Evolutionary conservation across 164 flowering plant species (phyloP).

Genomic region (Vitis labrusca): DNA sequence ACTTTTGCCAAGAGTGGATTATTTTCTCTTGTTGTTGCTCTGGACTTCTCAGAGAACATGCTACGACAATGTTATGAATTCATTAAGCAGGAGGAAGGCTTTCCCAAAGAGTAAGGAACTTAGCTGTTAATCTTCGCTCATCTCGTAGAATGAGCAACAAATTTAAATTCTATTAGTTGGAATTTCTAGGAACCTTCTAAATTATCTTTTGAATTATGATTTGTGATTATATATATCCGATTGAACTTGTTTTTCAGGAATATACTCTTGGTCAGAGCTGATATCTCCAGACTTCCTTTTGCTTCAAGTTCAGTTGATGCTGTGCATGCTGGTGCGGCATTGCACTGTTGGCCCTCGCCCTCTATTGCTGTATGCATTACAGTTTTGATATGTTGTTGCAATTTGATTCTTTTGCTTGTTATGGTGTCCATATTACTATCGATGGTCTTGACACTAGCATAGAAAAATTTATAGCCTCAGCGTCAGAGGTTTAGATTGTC

Average conservation of each 20-base stretch:
- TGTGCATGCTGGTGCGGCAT: slow-evolving; percentile 95
- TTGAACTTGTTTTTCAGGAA: slow-evolving; percentile 44
- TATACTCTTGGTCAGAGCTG: slow-evolving; percentile 76
- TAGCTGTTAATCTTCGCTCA: neutral
- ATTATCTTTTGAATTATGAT: neutral
- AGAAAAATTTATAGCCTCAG: too few species aligned
- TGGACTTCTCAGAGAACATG: slow-evolving; percentile 93
- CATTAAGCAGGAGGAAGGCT: slow-evolving; percentile 57
- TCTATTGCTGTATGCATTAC: slow-evolving; percentile 68
- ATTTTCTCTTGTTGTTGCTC: slow-evolving; percentile 79
- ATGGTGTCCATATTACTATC: neutral
- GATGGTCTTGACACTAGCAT: too few species aligned
- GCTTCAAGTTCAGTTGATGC: slow-evolving; percentile 80
- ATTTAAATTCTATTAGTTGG: neutral
- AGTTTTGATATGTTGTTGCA: neutral
- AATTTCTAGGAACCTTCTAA: neutral
- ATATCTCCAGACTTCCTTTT: slow-evolving; percentile 89
- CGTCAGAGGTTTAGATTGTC: neutral
- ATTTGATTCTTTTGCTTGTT: slow-evolving; percentile 1
- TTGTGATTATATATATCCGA: neutral
- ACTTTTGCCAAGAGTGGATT: slow-evolving; percentile 78
- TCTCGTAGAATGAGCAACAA: neutral
- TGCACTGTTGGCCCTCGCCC: slow-evolving; percentile 98
- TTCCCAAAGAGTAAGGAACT: slow-evolving; percentile 63
- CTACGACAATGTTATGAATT: slow-evolving; percentile 67